These are phyloP conservation scores for Mucor velutinosus DNA, from an alignment of 371 early-diverging fungal genomes.

Conservation along the genomic window DNA sequence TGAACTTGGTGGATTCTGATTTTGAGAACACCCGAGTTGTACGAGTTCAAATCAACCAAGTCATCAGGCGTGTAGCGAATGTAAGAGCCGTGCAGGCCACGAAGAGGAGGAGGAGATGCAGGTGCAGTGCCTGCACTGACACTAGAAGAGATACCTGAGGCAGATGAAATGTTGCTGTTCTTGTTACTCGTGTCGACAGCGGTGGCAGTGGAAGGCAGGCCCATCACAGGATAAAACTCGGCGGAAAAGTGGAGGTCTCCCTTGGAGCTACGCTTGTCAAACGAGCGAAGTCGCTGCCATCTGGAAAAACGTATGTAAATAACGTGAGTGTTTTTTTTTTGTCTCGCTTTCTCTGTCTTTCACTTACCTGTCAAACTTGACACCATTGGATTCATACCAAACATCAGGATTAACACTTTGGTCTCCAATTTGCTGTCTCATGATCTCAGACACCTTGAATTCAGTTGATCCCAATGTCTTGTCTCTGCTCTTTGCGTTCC, in stretches of 20 bases:
- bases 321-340: neutral
- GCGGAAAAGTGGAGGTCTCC: conserved; percentile 70
- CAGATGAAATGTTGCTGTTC: conserved; percentile 7
- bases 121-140: neutral
- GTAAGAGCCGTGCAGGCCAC: conserved; percentile 28
- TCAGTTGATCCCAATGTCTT: conserved; percentile 67
- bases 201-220: conserved; percentile 32
- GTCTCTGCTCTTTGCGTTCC: conserved; percentile 67
- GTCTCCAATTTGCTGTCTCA: conserved; percentile 45
- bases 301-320: conserved; percentile 17
- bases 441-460: conserved; percentile 49
- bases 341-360: neutral
- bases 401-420: conserved; percentile 36
- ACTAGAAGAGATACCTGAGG: neutral
- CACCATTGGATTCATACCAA: conserved; percentile 46
- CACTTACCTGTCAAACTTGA: conserved; percentile 19
- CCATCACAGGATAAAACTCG: conserved; percentile 67
- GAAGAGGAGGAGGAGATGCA: conserved; percentile 13
- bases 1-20: conserved; percentile 49
- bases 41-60: conserved; percentile 39
- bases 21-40: conserved; percentile 42
- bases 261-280: conserved; percentile 57
- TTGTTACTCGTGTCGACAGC: neutral
- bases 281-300: conserved; percentile 65
- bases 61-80: conserved; percentile 50